Conservation (phyloP, 768 basidiomycete genomes). For the Leucocoprinus sp. region DNA sequence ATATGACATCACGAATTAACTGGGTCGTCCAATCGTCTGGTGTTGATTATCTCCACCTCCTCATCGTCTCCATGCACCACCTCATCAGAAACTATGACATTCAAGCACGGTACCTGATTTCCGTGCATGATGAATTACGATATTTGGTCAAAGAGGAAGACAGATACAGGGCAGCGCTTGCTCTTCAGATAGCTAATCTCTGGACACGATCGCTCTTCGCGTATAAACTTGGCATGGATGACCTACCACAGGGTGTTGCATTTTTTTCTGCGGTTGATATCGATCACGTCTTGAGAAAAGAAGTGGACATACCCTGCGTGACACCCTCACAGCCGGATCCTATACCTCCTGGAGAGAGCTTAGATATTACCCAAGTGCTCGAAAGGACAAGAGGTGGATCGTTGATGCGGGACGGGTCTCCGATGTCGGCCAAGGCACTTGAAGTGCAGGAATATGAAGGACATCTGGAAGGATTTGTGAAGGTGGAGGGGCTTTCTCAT, state of each 20-base stretch:
- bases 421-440: conserved; percentile 31
- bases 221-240: conserved; percentile 89
- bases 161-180: conserved; percentile 83
- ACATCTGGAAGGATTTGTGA: conserved; percentile 40
- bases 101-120: conserved; percentile 87
- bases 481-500: conserved; percentile 57
- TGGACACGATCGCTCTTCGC: conserved; percentile 94
- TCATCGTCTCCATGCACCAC: conserved; percentile 92
- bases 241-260: conserved; percentile 89
- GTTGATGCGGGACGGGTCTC: conserved; percentile 47
- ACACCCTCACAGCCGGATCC: conserved; percentile 85
- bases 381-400: conserved; percentile 64
- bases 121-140: conserved; percentile 94
- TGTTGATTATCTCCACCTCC: conserved; percentile 94
- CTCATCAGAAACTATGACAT: conserved; percentile 77
- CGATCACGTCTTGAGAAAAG: conserved; percentile 86
- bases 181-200: conserved; percentile 89
- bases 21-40: conserved; percentile 99
- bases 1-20: conserved; percentile 94
- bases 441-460: conserved; percentile 17
- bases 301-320: conserved; percentile 91
- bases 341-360: conserved; percentile 82
- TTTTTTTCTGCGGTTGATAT: conserved; percentile 98
- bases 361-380: conserved; percentile 63
- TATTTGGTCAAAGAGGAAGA: conserved; percentile 89